A percentile compares a stretch with the other conserved stretches of the same genome.
Evolutionary conservation across 2,329 filamentous ascomycete genomes (phyloP).

Genomic region (Ophiostoma tasmaniense): DNA sequence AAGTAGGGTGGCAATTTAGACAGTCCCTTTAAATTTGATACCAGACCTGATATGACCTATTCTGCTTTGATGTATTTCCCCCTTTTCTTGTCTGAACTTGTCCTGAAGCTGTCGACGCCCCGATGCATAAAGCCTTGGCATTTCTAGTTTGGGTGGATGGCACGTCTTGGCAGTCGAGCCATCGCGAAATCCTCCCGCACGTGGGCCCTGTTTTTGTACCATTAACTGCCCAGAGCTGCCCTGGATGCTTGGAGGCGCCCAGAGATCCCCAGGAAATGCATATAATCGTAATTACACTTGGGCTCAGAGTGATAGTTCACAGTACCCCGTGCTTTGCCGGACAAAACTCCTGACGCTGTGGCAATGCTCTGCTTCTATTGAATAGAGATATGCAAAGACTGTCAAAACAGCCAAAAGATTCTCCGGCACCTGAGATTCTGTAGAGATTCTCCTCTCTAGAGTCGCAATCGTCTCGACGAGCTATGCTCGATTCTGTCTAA

Average conservation of each 20-base stretch:
- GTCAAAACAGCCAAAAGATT: background rate
- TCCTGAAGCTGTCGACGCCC: background rate
- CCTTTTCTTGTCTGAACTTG: background rate
- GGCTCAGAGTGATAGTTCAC: background rate
- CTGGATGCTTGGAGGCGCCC: no score
- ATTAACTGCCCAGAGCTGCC: background rate
- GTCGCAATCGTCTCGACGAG: background rate
- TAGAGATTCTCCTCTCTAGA: background rate
- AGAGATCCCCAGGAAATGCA: background rate
- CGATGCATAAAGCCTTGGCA: background rate
- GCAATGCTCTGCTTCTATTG: no score
- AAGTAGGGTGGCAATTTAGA: no score
- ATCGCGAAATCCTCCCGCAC: slow-evolving; percentile 1
- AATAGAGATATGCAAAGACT: no score
- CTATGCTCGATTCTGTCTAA: background rate
- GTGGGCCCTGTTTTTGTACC: background rate
- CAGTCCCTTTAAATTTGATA: no score
- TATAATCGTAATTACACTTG: background rate
- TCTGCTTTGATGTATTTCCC: background rate
- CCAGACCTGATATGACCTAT: background rate
- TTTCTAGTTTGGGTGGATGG: background rate
- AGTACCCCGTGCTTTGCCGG: background rate
- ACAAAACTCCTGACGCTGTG: background rate
- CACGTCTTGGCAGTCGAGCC: background rate
- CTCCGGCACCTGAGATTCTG: background rate